A percentile compares a stretch with the other conserved stretches of the same genome.
These are phyloP conservation scores for Pseudogymnoascus sp. DNA, from an alignment of 2,329 filamentous ascomycete species.

Conservation along the genomic window DNA sequence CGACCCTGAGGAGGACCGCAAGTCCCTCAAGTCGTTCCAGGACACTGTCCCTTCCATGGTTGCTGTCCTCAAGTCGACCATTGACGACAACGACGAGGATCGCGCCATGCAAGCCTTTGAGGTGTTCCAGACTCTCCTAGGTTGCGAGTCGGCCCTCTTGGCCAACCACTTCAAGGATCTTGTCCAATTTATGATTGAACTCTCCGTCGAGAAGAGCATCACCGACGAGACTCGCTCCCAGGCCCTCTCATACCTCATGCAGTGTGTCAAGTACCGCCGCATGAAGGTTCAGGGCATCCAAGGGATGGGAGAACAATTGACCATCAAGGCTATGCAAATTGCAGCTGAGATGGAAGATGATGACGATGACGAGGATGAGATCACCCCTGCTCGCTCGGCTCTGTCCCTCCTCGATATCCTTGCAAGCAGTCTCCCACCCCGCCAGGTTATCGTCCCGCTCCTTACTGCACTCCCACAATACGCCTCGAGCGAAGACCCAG, in stretches of 20 bases:
- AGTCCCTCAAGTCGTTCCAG: conserved; percentile 67
- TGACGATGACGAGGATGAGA: conserved; percentile 71
- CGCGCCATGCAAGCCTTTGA: conserved; percentile 86
- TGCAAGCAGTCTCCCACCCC: conserved; percentile 78
- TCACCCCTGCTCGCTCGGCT: conserved; percentile 76
- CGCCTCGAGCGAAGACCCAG: conserved; percentile 63
- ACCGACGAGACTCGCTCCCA: conserved; percentile 83
- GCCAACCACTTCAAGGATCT: conserved; percentile 82
- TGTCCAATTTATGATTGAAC: conserved; percentile 85
- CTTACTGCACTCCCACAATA: conserved; percentile 79
- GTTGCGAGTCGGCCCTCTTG: conserved; percentile 77
- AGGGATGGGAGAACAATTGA: conserved; percentile 75
- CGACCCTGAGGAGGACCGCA: conserved; percentile 74
- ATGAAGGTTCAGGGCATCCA: conserved; percentile 90
- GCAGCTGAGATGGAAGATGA: conserved; percentile 79
- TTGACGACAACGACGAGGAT: conserved; percentile 75
- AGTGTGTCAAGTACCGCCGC: conserved; percentile 83
- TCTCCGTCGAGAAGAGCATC: conserved; percentile 65
- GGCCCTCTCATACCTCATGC: conserved; percentile 87
- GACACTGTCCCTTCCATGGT: conserved; percentile 81
- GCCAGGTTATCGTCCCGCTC: conserved; percentile 87
- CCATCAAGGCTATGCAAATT: conserved; percentile 79
- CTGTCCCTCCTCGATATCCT: conserved; percentile 84
- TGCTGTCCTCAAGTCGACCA: conserved; percentile 73
- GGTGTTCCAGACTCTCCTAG: conserved; percentile 90